phyloP scores from a whole-genome alignment of 2,329 filamentous ascomycete species.

The Penicillium brasilianum region DNA sequence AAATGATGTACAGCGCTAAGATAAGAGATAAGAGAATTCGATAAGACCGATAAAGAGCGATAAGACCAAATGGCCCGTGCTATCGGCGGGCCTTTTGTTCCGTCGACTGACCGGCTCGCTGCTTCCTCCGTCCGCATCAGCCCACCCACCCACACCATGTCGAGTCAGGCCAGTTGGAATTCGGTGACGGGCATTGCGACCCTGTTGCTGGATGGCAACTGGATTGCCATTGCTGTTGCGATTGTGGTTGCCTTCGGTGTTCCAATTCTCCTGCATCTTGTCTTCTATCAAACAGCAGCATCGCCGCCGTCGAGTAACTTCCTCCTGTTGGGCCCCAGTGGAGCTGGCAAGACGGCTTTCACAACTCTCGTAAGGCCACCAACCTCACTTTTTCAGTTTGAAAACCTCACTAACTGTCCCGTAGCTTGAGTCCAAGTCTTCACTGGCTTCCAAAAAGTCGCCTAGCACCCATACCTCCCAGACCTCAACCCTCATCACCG shows the following conservation, averaged over 20 bases:
- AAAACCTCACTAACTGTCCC: not conserved
- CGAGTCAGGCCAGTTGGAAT: conserved; percentile 42
- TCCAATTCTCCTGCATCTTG: conserved; percentile 77
- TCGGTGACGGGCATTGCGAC: conserved; percentile 47
- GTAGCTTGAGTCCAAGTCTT: conserved; percentile 54
- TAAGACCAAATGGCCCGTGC: conserved; percentile 23
- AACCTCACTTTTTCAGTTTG: not conserved
- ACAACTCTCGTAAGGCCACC: conserved; percentile 69
- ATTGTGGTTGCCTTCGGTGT: conserved; percentile 71
- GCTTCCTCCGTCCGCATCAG: conserved; percentile 13
- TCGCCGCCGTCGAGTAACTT: conserved; percentile 71
- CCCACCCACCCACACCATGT: conserved; percentile 31
- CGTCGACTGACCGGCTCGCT: conserved; percentile 12
- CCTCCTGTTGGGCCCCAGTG: conserved; percentile 79
- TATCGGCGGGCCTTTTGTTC: conserved; percentile 12
- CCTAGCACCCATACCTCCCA: conserved; percentile 66
- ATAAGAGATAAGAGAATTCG: not conserved
- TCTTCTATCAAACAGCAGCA: conserved; percentile 70
- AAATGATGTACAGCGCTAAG: conserved; percentile 5
- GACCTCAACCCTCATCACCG: conserved; percentile 60
- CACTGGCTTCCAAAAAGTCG: conserved; percentile 39
- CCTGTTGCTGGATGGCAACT: conserved; percentile 50
- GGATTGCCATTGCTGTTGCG: conserved; percentile 65
- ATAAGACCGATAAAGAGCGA: no score
- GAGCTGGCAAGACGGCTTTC: conserved; percentile 85